Evolutionary conservation across 768 basidiomycete genomes (phyloP).

Genomic region (Trametes cinnabarina): DNA sequence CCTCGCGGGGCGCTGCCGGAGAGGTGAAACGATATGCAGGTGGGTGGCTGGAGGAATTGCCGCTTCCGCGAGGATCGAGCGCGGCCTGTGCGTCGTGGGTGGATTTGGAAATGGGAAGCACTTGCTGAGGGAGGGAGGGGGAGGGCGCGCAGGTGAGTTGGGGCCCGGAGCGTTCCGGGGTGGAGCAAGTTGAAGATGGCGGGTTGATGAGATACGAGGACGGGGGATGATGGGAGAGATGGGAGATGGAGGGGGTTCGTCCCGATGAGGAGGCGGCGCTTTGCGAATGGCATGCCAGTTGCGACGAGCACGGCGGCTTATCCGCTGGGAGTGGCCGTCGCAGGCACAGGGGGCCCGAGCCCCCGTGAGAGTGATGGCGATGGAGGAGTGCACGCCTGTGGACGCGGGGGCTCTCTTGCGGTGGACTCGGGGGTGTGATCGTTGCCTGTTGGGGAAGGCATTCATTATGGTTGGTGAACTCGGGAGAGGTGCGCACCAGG

Average conservation of each 20-base stretch:
- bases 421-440: not conserved
- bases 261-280: not conserved
- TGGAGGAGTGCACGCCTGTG: not conserved
- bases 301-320: slow-evolving; percentile 1
- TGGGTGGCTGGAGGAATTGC: not conserved
- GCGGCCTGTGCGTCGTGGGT: not conserved
- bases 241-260: not conserved
- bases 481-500: too few species aligned
- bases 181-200: not conserved
- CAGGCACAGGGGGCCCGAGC: not conserved
- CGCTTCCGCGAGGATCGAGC: not conserved
- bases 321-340: not conserved
- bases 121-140: too few species aligned
- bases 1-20: not conserved
- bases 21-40: not conserved
- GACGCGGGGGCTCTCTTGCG: not conserved
- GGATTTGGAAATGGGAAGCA: not conserved
- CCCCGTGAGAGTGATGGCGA: not conserved
- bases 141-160: too few species aligned
- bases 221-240: not conserved
- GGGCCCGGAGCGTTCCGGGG: not conserved
- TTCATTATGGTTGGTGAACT: not conserved
- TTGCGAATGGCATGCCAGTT: not conserved
- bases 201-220: not conserved
- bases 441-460: not conserved